Percentiles rank a stretch among this genome's conserved stretches.
Evolutionary conservation across 2,329 filamentous ascomycete species (phyloP).

Genomic region (Fusarium miscanthi): DNA sequence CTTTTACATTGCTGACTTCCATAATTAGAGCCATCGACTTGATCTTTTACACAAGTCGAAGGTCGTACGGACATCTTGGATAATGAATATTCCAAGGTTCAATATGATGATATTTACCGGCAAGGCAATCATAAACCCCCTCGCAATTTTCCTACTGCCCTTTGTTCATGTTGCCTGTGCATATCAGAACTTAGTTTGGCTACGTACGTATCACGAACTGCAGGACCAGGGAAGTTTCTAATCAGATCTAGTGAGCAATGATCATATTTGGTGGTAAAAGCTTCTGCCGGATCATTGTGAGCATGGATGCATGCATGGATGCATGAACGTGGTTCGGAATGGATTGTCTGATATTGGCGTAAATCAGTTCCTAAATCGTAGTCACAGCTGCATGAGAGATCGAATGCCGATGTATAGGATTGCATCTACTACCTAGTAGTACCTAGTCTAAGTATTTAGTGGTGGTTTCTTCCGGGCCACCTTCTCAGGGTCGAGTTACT

Average conservation of each 20-base stretch:
- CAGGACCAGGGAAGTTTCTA: conserved; percentile 6
- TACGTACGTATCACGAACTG: not conserved
- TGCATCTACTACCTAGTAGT: not conserved
- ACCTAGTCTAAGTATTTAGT: not conserved
- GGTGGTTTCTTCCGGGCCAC: not conserved
- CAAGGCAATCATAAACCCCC: not conserved
- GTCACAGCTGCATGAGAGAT: not conserved
- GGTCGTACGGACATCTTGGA: not conserved
- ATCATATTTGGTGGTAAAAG: not conserved
- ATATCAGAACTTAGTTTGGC: not conserved
- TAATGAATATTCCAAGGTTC: not conserved
- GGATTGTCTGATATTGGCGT: not conserved
- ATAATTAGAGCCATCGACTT: not conserved
- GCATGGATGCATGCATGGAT: not conserved
- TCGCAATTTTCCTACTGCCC: not conserved
- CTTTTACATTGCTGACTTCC: not conserved
- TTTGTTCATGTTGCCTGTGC: not conserved
- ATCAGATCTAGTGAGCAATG: conserved; percentile 1
- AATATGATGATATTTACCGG: not conserved
- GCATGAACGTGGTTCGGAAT: not conserved
- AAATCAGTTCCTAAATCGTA: conserved; percentile 8
- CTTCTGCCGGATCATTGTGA: conserved; percentile 8
- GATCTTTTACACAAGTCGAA: not conserved
- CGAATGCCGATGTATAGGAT: not conserved
- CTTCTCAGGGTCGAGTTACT: not conserved